Evolutionary conservation across 176 grass and related monocot genomes (phyloP), one percentile per base, ranked within the genome.

Genomic region (Aechmea fasciata): DNA sequence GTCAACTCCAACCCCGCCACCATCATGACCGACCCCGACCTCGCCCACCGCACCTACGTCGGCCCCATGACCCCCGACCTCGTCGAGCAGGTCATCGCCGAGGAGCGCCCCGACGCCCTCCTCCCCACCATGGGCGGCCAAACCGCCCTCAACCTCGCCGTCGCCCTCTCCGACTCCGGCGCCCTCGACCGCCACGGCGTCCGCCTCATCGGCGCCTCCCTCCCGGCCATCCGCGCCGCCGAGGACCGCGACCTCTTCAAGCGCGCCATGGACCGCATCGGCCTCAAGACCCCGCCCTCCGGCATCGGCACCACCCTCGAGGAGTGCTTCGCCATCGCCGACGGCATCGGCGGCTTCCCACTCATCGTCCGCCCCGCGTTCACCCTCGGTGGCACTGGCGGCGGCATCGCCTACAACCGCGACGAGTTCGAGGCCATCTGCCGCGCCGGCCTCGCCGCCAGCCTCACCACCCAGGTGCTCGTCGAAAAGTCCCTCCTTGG

Each of bases 121-220:
- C 82, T 99, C 53, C 94, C 94, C 3, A 99, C 94, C 68, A 99
- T 99, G 94, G 94, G 94, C 57, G 90, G 94, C 5, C 94, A 99
- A 76, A 99, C 94, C 0, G 94, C 94, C 52, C 94, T 99, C 72
- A 99, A 99, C 81, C 86, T 99, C 51, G 94, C 94, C 9, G 87
- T 99, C 52, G 83, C 86, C 11, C 87, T 99, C 13, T 71, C 94
- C 8, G 85, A 99, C 3, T 90, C 87, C 1, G 94, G 94, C 33
- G 82, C 83, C 66, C 94, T 99, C 48, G 85, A 71, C 50, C 83
- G 79, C 66, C 76, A 81, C 25, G 78, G 71, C 1, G 84, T 99
- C 57, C 83, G 77, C 26, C 89, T 99, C 69, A 99, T 99, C 48
- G 89, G 89, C n/a, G 94, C 94, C 0, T 90, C 90, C 1, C 80